A percentile compares a stretch with the other conserved stretches of the same genome.
These are phyloP conservation scores for Salix brachista DNA, from an alignment of 345 rosid genomes.

Conservation along the genomic window DNA sequence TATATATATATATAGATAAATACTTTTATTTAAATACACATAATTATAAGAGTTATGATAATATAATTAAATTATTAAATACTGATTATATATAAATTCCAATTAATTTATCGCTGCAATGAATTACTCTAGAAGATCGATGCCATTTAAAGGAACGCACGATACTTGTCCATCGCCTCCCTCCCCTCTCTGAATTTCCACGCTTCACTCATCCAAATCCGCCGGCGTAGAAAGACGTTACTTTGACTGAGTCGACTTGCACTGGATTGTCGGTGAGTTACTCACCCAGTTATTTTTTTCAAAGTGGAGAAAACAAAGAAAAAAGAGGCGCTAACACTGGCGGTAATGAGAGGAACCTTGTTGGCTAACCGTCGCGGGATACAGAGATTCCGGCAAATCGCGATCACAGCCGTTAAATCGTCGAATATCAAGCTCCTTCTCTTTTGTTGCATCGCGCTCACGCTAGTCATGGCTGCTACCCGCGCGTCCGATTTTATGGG, in stretches of 20 bases:
- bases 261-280: background rate
- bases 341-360: constrained; percentile 63
- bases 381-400: constrained; percentile 57
- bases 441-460: constrained; percentile 41
- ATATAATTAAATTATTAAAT: no score
- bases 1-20: no score
- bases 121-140: background rate
- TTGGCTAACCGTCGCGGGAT: constrained; percentile 57
- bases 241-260: background rate
- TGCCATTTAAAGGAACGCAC: background rate
- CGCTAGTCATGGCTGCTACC: constrained; percentile 41
- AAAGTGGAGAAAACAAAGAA: background rate
- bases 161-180: background rate
- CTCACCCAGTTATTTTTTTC: background rate
- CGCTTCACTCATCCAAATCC: background rate
- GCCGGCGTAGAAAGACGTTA: background rate
- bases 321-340: constrained; percentile 5
- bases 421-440: constrained; percentile 65
- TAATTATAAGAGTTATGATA: no score
- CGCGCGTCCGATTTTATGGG: constrained; percentile 38
- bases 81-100: no score
- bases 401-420: constrained; percentile 35
- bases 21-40: no score
- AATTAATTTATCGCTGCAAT: no score
- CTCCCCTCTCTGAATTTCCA: background rate